These are phyloP conservation scores for Leccinum disarticulatum DNA, from an alignment of 768 basidiomycete species.

Conservation along the genomic window DNA sequence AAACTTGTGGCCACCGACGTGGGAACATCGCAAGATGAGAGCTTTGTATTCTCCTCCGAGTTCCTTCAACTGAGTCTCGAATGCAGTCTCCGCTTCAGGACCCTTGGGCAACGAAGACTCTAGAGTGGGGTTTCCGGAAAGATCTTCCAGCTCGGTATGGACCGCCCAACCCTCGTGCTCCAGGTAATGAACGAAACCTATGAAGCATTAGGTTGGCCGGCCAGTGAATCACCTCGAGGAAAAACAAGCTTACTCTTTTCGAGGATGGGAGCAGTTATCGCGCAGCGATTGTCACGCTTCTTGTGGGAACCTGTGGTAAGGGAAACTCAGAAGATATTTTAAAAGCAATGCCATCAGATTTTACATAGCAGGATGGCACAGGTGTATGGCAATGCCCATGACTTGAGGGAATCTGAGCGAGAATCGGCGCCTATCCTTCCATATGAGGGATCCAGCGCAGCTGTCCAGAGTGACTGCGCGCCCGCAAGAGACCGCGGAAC, in stretches of 20 bases:
- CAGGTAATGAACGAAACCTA: slow-evolving; percentile 64
- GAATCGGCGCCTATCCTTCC: slow-evolving; percentile 45
- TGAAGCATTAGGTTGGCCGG: not conserved
- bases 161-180: slow-evolving; percentile 72
- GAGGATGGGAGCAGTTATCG: slow-evolving; percentile 81
- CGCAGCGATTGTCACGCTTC: slow-evolving; percentile 88
- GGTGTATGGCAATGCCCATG: slow-evolving; percentile 86
- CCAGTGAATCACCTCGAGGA: slow-evolving; percentile 11
- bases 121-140: slow-evolving; percentile 34
- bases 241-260: slow-evolving; percentile 55
- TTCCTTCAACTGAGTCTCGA: slow-evolving; percentile 45
- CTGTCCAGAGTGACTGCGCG: slow-evolving; percentile 68
- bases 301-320: slow-evolving; percentile 80
- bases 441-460: slow-evolving; percentile 58
- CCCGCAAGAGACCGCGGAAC: slow-evolving; percentile 63
- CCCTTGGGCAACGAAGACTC: slow-evolving; percentile 19
- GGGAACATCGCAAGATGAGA: slow-evolving; percentile 84
- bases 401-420: slow-evolving; percentile 51
- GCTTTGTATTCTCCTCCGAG: slow-evolving; percentile 62
- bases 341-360: slow-evolving; percentile 19
- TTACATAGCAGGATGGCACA: slow-evolving; percentile 88
- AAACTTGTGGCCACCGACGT: slow-evolving; percentile 92
- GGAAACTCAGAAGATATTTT: not conserved
- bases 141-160: slow-evolving; percentile 70
- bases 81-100: slow-evolving; percentile 51